These are phyloP conservation scores for Phytophthora pseudosyringae DNA, from an alignment of 352 stramenopile species.

Conservation along the genomic window DNA sequence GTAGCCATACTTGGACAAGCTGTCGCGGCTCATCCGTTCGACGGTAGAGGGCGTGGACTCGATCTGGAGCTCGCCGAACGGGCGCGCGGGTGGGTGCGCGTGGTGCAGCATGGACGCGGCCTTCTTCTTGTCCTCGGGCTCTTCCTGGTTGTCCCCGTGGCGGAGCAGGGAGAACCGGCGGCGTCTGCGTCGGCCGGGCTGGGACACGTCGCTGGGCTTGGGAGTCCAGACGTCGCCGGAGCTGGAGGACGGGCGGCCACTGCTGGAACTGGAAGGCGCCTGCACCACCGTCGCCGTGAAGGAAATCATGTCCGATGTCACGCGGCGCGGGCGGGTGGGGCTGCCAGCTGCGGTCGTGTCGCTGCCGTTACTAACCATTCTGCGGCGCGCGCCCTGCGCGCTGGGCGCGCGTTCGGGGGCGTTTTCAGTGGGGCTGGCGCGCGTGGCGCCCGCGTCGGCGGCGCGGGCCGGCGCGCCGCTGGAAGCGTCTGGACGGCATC, in stretches of 20 bases:
- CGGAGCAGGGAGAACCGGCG: conserved; percentile 11
- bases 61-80: conserved; percentile 41
- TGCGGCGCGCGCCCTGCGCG: not conserved
- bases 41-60: conserved; percentile 22
- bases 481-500: conserved; percentile 19
- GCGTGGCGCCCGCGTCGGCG: not conserved
- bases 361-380: conserved; percentile 29
- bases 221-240: conserved; percentile 7
- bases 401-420: not conserved
- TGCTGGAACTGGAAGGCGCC: not conserved
- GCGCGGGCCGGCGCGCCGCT: not conserved
- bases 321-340: conserved; percentile 2
- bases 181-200: conserved; percentile 5
- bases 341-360: conserved; percentile 29
- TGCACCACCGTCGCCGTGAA: conserved; percentile 48
- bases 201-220: conserved; percentile 5
- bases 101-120: not conserved
- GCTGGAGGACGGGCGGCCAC: conserved; percentile 5
- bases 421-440: too few species aligned
- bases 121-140: conserved; percentile 8
- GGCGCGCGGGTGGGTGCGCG: not conserved
- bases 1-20: conserved; percentile 36
- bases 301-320: conserved; percentile 66
- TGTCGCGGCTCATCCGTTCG: conserved; percentile 3
- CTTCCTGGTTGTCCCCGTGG: not conserved